Percentiles rank a stretch among this genome's conserved stretches.
Evolutionary conservation across 345 rosid species (phyloP).

Genomic region (Acer yangbiense): DNA sequence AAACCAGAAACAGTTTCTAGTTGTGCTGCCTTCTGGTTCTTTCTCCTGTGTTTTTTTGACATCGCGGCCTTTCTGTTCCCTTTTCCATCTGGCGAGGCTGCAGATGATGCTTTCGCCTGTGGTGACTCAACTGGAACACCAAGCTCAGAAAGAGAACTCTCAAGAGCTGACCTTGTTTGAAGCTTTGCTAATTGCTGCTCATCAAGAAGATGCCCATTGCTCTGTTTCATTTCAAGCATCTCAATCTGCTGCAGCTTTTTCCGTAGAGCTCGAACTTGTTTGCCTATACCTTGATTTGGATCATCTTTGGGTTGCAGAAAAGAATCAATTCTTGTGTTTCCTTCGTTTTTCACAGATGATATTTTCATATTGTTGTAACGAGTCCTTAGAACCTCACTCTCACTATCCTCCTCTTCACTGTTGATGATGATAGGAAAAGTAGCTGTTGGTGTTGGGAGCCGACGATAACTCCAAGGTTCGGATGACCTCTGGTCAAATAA

Average conservation of each 20-base stretch:
- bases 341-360: constrained; percentile 25
- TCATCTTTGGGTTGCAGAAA: constrained; percentile 64
- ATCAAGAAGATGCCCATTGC: constrained; percentile 76
- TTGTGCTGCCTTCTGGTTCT: constrained; percentile 50
- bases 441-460: constrained; percentile 90
- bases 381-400: constrained; percentile 59
- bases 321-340: constrained; percentile 47
- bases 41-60: constrained; percentile 64
- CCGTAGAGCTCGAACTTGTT: constrained; percentile 76
- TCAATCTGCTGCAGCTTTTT: constrained; percentile 97
- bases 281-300: constrained; percentile 44
- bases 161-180: constrained; percentile 61
- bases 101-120: constrained; percentile 39
- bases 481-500: constrained; percentile 78
- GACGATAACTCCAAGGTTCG: constrained; percentile 82
- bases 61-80: constrained; percentile 53
- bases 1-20: constrained; percentile 46
- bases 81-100: constrained; percentile 48
- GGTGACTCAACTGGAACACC: constrained; percentile 55
- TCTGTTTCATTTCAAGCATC: constrained; percentile 80
- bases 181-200: constrained; percentile 91
- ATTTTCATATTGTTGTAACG: constrained; percentile 49
- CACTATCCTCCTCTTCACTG: constrained; percentile 85
- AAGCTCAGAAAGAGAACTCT: constrained; percentile 71
- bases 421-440: constrained; percentile 70